Evolutionary conservation across 2,329 filamentous ascomycete species (phyloP).

Genomic region (Aspergillus alliaceus): DNA sequence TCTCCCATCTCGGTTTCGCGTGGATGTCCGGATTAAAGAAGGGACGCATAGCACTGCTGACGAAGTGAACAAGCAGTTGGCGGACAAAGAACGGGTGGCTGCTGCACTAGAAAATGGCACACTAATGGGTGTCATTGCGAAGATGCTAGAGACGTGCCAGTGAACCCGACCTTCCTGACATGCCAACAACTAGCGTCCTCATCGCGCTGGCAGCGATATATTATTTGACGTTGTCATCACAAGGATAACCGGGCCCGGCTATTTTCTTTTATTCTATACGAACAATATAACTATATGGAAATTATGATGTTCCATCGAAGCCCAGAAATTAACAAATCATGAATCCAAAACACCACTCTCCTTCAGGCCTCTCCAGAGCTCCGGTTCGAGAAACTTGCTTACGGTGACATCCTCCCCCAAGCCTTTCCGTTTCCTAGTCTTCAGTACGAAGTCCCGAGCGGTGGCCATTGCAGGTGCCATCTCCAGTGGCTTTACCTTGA

Average conservation of each 20-base stretch:
- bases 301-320: background rate
- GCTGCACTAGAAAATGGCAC: constrained; percentile 93
- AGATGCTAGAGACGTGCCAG: constrained; percentile 87
- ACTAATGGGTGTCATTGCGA: constrained; percentile 80
- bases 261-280: background rate
- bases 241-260: background rate
- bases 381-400: constrained; percentile 92
- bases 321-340: constrained; percentile 21
- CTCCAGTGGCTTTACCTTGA: constrained; percentile 79
- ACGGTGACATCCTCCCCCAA: constrained; percentile 93
- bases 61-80: constrained; percentile 94
- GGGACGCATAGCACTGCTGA: constrained; percentile 94
- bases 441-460: constrained; percentile 92
- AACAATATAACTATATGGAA: constrained; percentile 24
- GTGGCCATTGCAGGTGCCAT: constrained; percentile 85
- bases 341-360: constrained; percentile 83
- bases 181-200: background rate
- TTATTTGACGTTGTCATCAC: background rate
- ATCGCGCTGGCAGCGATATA: background rate
- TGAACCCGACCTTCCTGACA: constrained; percentile 33
- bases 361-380: constrained; percentile 83
- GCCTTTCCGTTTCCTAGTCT: constrained; percentile 90
- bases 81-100: constrained; percentile 93
- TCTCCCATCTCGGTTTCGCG: constrained; percentile 83
- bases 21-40: constrained; percentile 92